Base-by-base conservation (phyloP, 805 yeast genomes). In the Millerozyma miso region DNA sequence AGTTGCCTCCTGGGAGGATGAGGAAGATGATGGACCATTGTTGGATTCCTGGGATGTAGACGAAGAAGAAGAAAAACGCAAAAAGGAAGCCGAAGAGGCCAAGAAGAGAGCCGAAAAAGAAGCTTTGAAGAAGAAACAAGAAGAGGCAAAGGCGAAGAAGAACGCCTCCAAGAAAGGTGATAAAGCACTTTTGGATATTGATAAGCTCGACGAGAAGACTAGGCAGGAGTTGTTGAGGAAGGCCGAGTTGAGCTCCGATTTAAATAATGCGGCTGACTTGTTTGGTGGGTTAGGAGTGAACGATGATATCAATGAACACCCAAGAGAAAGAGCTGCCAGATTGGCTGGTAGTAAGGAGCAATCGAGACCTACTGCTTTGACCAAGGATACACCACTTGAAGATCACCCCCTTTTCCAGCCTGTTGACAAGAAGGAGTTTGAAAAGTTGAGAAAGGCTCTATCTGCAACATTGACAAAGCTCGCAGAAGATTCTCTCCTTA, bases 221-320 rank as follows among this genome's bases (percentile, higher is more conserved):
- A 76, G 88, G 58, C 78, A 72, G 53, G 89, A 85, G 58, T 64
- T 89, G 63, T 73, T 86, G 65, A 83, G 74, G 58, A 73, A 84
- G 61, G 95, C 93, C 16, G 96, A 91, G 66, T 56, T 88, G 46
- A 83, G 80, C 38, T 78, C 95, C 19, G 99, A 91, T 68, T 73
- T 91, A 63, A 88, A 87, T 64, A 88, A 87, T 60, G 98, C 99
- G 23, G 91, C 96, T 6, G 95, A 87, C 54, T 72, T 91, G 54
- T 88, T 91, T 60, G 96, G 89, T 26, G 88, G 88, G 13, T 71
- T 73, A 51, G 77, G 78, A 34, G 75, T 77, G 41, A 77, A 80
- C 18, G 60, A 51, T 14, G 70, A 71, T 46, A 43, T 63, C 42
- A 64, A 62, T 43, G 81, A 69, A 31, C 82, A 77, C 52, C 82